Conservation (phyloP, 1,284 basidiomycete genomes). For the Sphagnurus paluster region DNA sequence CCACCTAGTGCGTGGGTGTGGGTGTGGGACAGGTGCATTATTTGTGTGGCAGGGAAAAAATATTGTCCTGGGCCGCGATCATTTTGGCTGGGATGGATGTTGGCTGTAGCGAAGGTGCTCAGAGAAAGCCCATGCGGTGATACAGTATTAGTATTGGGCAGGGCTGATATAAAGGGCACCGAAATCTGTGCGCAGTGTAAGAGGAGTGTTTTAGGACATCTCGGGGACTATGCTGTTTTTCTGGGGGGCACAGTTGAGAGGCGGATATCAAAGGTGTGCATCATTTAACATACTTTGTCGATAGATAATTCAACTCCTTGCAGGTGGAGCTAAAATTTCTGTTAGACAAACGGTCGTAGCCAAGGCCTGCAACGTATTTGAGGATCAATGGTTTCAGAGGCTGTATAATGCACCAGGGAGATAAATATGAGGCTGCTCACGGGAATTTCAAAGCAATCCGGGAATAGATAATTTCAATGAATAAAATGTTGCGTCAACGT, state of each 20-base stretch:
- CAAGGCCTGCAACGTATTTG: too few species aligned
- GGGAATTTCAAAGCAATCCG: too few species aligned
- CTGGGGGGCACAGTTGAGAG: conserved; percentile 29
- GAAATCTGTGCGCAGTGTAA: conserved; percentile 26
- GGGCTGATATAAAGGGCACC: conserved; percentile 26
- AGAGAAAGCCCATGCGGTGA: conserved; percentile 30
- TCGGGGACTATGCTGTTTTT: conserved; percentile 29
- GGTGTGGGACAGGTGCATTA: conserved; percentile 28
- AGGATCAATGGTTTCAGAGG: too few species aligned
- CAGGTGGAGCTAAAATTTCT: conserved; percentile 1
- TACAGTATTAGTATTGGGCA: conserved; percentile 26
- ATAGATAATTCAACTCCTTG: not conserved
- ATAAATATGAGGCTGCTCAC: too few species aligned
- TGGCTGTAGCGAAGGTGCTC: conserved; percentile 25
- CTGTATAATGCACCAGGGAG: too few species aligned
- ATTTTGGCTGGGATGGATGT: conserved; percentile 34
- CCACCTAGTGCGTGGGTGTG: conserved; percentile 28
- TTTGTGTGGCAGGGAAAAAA: conserved; percentile 19
- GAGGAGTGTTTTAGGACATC: conserved; percentile 22
- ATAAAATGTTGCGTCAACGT: too few species aligned
- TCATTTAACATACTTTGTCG: not conserved
- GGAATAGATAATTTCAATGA: too few species aligned
- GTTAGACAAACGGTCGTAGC: too few species aligned
- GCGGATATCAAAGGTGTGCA: conserved; percentile 26
- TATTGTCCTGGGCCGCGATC: conserved; percentile 20